Base-by-base conservation (phyloP, 1,139 yeast species). In the Kodamaea derodonti region DNA sequence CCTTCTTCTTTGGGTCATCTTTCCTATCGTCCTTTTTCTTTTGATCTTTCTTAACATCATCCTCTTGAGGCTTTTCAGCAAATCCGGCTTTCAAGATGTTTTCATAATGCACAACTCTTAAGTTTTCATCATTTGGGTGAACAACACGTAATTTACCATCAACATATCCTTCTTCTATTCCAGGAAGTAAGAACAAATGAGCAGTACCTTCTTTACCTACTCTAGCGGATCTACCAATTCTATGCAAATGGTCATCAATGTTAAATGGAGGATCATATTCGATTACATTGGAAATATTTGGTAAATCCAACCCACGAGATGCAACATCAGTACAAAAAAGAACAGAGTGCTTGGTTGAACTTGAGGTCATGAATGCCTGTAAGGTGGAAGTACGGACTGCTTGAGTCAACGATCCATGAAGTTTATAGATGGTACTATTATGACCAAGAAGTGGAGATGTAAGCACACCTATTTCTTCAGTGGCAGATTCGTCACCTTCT, bases 401-500 rank as follows among this genome's bases (percentile, higher is more conserved):
- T 54, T 92, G 98, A 1, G 85, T 70, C 45, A 92, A 66, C 0
- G 95, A 86, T 31, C 99, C 99, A 56, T 94, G 98, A 9, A 92
- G 70, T 46, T 85, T 85, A 61, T 76, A 86, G n/a, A 83, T 65
- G 1, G 75, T 62, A 1, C 80, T 68, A 24, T 58, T 51, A 0
- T 52, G 41, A 6, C 72, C 69, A n/a, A 84, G 46, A 10, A 69
- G 48, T 2, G 87, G 85, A 0, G 83, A 73, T 0, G 79, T 69
- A 28, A 65, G 48, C 0, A 74, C 72, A 3, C 78, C 74, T 8
- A 61, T 48, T 4, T 56, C 52, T 39, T 64, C 58, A 14, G 58
- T 58, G 4, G 25, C 24, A 4, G 24, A n/a, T 9, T 40, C 43
- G 23, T 44, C 43, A 13, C 49, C 49, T 20, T 46, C 48, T 29